Conservation (phyloP, 2,329 filamentous ascomycete genomes). For the Cytospora chrysosperma region DNA sequence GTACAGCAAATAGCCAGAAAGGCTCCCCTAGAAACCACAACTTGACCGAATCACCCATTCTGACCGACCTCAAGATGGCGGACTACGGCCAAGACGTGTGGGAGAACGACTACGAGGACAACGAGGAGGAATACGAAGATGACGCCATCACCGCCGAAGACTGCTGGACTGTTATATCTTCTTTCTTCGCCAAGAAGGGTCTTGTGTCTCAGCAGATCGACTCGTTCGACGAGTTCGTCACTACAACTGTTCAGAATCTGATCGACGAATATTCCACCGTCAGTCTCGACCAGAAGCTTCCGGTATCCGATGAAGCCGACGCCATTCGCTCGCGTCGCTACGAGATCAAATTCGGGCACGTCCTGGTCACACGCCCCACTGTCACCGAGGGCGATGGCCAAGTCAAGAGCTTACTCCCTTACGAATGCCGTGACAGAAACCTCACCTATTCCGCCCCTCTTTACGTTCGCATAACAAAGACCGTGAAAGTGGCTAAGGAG, state of each 20-base stretch:
- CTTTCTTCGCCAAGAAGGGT: constrained; percentile 95
- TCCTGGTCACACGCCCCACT: constrained; percentile 84
- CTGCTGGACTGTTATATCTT: constrained; percentile 96
- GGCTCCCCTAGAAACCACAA: not conserved
- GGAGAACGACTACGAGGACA: constrained; percentile 51
- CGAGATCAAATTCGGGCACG: constrained; percentile 89
- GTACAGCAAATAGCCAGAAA: not conserved
- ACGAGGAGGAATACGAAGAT: constrained; percentile 66
- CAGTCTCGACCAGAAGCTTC: constrained; percentile 89
- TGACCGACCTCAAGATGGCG: constrained; percentile 43
- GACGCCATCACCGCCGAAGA: constrained; percentile 88
- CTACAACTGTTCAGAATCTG: constrained; percentile 90
- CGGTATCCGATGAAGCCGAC: constrained; percentile 71
- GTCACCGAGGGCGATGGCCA: constrained; percentile 92
- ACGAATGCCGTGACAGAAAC: constrained; percentile 94
- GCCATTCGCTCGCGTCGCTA: constrained; percentile 86
- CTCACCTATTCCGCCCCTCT: constrained; percentile 92
- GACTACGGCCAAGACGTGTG: constrained; percentile 54
- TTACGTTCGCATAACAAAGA: constrained; percentile 84
- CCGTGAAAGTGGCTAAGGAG: constrained; percentile 80
- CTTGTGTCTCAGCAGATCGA: constrained; percentile 96
- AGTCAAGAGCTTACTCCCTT: constrained; percentile 81
- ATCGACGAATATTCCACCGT: constrained; percentile 89
- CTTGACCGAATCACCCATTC: not conserved
- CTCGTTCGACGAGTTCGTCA: constrained; percentile 96